These are phyloP conservation scores for Suillus tomentosus DNA, from an alignment of 768 basidiomycete genomes.

Conservation along the genomic window DNA sequence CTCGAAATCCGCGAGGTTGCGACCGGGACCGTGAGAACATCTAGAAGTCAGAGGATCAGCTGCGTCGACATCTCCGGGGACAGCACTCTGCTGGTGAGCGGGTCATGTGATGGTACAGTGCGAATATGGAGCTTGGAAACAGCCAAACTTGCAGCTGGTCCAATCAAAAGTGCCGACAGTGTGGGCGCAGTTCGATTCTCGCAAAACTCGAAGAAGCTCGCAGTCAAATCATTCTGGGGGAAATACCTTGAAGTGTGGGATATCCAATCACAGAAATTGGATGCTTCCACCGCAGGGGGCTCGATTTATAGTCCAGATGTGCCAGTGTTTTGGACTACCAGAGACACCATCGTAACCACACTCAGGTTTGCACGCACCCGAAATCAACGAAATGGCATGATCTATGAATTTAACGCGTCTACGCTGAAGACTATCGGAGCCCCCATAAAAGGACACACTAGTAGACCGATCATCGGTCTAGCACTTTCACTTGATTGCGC, in stretches of 20 bases:
- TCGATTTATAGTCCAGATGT: no score
- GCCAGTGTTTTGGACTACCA: not conserved
- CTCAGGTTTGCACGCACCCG: no score
- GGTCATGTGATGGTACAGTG: not conserved
- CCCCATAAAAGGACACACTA: not conserved
- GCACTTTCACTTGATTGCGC: not conserved
- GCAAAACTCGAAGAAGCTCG: not conserved
- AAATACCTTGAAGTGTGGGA: not conserved
- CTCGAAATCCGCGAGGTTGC: not conserved
- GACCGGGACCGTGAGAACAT: not conserved
- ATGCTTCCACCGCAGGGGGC: no score
- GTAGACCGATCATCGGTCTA: fast-evolving
- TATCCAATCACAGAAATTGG: not conserved
- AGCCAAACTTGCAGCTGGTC: not conserved
- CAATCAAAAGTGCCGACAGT: not conserved
- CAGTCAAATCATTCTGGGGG: not conserved
- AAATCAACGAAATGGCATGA: no score
- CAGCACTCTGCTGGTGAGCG: not conserved
- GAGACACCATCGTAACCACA: not conserved
- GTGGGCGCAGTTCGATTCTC: not conserved
- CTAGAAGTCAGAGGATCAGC: not conserved
- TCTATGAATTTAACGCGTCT: not conserved
- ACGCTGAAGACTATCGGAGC: not conserved
- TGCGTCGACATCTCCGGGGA: not conserved
- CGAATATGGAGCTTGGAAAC: not conserved